These are phyloP conservation scores for Alternaria angustiovoidea DNA, from an alignment of 2,329 filamentous ascomycete genomes.

Conservation along the genomic window DNA sequence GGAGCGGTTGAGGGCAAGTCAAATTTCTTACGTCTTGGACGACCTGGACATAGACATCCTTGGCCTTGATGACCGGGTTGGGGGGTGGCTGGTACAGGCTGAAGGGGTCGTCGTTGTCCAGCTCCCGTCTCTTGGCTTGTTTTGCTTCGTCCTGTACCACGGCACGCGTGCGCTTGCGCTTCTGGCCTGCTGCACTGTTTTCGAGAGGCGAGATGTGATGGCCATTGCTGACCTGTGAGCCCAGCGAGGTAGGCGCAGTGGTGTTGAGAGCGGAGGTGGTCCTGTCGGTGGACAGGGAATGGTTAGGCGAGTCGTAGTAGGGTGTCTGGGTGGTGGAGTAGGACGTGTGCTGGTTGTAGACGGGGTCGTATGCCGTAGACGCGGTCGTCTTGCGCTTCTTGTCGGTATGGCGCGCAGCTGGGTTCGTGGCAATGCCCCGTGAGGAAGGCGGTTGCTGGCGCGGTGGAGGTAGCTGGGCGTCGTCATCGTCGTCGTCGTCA, in stretches of 20 bases:
- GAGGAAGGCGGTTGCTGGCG: constrained; percentile 31
- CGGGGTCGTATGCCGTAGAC: constrained; percentile 70
- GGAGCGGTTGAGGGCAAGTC: neutral
- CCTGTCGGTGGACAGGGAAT: constrained; percentile 81
- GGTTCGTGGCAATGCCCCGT: constrained; percentile 50
- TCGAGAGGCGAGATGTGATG: constrained; percentile 69
- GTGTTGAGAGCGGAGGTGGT: constrained; percentile 83
- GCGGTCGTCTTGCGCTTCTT: constrained; percentile 79
- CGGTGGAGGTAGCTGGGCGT: constrained; percentile 40
- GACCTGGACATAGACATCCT: constrained; percentile 66
- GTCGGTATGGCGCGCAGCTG: constrained; percentile 62
- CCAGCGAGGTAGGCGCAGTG: constrained; percentile 87
- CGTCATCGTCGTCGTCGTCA: constrained; percentile 60
- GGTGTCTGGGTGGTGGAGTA: constrained; percentile 79
- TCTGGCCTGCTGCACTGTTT: constrained; percentile 76
- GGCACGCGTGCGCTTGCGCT: constrained; percentile 86
- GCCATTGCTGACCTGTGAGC: constrained; percentile 69
- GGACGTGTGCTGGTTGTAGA: constrained; percentile 74
- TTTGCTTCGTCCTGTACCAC: constrained; percentile 84
- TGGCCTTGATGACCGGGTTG: constrained; percentile 88
- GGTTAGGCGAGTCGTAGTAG: constrained; percentile 71
- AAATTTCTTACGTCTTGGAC: constrained; percentile 63
- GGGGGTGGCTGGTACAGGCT: constrained; percentile 85
- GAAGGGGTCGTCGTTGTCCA: constrained; percentile 75
- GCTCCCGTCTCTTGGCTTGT: constrained; percentile 67